Percentiles rank a stretch among this genome's conserved stretches.
These are phyloP conservation scores for Suhomyces guaymorum DNA, from an alignment of 1,139 yeast genomes.

Conservation along the genomic window DNA sequence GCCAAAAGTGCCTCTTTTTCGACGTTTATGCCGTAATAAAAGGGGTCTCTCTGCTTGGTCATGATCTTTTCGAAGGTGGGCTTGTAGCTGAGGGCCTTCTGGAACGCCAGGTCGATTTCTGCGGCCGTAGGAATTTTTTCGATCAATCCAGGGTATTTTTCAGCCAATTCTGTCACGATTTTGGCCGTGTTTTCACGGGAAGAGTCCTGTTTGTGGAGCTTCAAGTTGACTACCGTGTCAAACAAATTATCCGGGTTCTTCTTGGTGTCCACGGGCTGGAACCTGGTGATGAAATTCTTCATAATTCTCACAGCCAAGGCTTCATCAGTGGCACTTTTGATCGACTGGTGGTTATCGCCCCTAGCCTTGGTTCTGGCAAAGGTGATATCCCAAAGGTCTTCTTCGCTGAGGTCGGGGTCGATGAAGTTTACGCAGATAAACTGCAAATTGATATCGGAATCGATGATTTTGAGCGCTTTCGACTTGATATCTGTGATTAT, in stretches of 20 bases:
- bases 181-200: conserved; percentile 53
- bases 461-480: conserved; percentile 37
- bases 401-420: conserved; percentile 25
- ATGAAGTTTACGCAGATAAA: conserved; percentile 73
- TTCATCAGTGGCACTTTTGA: conserved; percentile 51
- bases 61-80: conserved; percentile 51
- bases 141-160: conserved; percentile 50
- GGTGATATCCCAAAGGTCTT: conserved; percentile 54
- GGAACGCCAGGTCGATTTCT: conserved; percentile 44
- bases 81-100: conserved; percentile 49
- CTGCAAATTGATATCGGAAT: conserved; percentile 35
- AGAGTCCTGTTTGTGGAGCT: conserved; percentile 34
- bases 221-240: conserved; percentile 57
- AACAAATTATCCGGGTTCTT: conserved; percentile 66
- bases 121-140: conserved; percentile 41
- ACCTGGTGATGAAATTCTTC: conserved; percentile 71
- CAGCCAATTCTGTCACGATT: conserved; percentile 36
- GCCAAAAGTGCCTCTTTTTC: conserved; percentile 8
- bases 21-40: conserved; percentile 34
- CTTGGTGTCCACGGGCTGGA: conserved; percentile 54
- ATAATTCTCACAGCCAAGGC: conserved; percentile 58
- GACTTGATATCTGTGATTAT: conserved; percentile 56
- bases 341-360: conserved; percentile 91
- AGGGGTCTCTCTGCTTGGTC: conserved; percentile 14
- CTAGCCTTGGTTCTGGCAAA: conserved; percentile 59